A percentile compares a stretch with the other conserved stretches of the same genome.
Conservation (phyloP, 345 rosid species). For the Nasturtium officinale region DNA sequence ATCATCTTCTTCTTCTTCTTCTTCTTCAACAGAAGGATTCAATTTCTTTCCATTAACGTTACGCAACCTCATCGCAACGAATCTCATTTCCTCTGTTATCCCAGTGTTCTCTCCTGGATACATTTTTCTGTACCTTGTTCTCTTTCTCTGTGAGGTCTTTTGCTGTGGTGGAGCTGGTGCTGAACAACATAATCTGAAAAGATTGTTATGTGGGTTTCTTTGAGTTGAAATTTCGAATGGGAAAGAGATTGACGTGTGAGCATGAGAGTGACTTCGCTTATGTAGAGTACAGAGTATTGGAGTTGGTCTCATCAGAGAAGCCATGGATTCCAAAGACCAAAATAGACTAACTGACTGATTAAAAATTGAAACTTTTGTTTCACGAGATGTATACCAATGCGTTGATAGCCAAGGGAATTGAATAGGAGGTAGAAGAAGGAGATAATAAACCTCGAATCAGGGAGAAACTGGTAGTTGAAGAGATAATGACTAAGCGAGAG, state of each 20-base stretch:
- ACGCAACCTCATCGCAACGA: slow-evolving; percentile 90
- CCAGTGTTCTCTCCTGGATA: slow-evolving; percentile 86
- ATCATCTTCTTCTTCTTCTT: slow-evolving; percentile 21
- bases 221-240: neutral
- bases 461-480: too few species aligned
- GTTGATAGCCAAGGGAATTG: too few species aligned
- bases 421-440: too few species aligned
- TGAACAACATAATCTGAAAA: slow-evolving; percentile 16
- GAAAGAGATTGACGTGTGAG: slow-evolving; percentile 4
- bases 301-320: slow-evolving; percentile 3
- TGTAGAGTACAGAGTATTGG: neutral
- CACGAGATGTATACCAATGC: too few species aligned
- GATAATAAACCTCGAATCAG: too few species aligned
- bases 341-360: neutral
- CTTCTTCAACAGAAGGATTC: slow-evolving; percentile 4
- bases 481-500: too few species aligned
- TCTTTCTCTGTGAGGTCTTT: slow-evolving; percentile 50
- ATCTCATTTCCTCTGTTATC: slow-evolving; percentile 92
- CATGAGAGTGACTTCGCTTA: neutral
- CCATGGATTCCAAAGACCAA: slow-evolving; percentile 32
- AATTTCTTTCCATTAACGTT: slow-evolving; percentile 63
- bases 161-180: slow-evolving; percentile 33
- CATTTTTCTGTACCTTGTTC: slow-evolving; percentile 68
- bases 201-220: neutral
- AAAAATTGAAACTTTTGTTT: too few species aligned